Evolutionary conservation across 176 grass and related monocot species (phyloP).

Genomic region (Secale cereale): DNA sequence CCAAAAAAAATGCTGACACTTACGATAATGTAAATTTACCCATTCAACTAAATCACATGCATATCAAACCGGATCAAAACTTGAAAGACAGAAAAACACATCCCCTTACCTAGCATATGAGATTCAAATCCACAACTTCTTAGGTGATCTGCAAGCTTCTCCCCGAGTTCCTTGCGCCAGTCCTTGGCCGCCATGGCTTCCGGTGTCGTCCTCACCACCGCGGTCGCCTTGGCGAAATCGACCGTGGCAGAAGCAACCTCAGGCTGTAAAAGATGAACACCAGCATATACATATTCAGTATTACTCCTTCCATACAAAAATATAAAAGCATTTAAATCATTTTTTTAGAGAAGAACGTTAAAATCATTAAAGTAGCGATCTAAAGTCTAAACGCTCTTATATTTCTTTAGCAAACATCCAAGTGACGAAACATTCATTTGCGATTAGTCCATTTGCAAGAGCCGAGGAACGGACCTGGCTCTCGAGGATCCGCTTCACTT

Average conservation of each 20-base stretch:
- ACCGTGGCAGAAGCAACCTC: conserved; percentile 56
- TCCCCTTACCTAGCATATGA: conserved; percentile 39
- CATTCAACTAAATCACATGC: not conserved
- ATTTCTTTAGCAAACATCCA: no score
- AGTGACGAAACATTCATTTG: not conserved
- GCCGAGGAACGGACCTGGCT: conserved; percentile 41
- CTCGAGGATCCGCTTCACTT: conserved; percentile 79
- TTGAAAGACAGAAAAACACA: not conserved
- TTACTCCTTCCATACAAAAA: no score
- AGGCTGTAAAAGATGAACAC: conserved; percentile 40
- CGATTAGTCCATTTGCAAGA: not conserved
- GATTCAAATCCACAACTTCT: conserved; percentile 78
- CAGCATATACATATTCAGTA: no score
- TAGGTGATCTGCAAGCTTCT: conserved; percentile 66
- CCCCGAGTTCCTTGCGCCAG: conserved; percentile 68
- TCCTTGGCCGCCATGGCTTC: conserved; percentile 45
- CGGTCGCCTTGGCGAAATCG: conserved; percentile 56
- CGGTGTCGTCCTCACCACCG: conserved; percentile 44
- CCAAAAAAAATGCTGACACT: not conserved
- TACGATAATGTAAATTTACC: not conserved
- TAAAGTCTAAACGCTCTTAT: no score
- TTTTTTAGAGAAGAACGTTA: no score
- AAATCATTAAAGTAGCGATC: no score
- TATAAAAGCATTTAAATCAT: no score
- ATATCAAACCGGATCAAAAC: not conserved